Evolutionary conservation across 345 rosid species (phyloP), one percentile per base, ranked within the genome.

Genomic region (Fremontodendron californicum): DNA sequence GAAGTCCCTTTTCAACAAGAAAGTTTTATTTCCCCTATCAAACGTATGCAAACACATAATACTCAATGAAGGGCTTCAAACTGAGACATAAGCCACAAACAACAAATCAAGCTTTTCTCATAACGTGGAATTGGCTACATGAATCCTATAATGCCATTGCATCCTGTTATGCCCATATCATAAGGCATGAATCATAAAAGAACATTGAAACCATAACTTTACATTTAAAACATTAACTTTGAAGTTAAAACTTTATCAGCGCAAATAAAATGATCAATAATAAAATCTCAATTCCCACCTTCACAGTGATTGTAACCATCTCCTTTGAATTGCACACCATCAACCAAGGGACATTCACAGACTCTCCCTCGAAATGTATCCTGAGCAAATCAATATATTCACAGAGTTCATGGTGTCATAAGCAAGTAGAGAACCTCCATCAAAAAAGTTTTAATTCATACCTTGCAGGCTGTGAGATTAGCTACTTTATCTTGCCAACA

Each of bases 361-460:
- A 93, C 95, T 78, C 88, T 90, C 75, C 99, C 99, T 74, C 99
- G 98, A 75, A 96, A 96, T 18, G 99, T 96, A 85, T 96, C 99
- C 99, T 96, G 85, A 74, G 8, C 7, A 69, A 55, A 76, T 54
- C 23, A 60, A 15, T 43, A 62, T 25, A 70, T 48, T 9, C 25
- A 42, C 1, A 31, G 39, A 31, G 43, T 19, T 33, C 55, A 31
- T 31, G 9, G 25, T 58, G n/a, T 61, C 55, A 37, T 18, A 63
- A 7, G 29, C 9, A 57, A 46, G 10, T 23, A 11, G 15, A 39
- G 19, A 18, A 65, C 16, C 54, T 76, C 65, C 2, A 55, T 54
- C 55, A 13, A 51, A 69, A 9, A 73, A 72, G 71, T 68, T 82
- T 81, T 58, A 27, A 76, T 51, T 43, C 76, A 58, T 83, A 92